Base-by-base conservation (phyloP, 164 flowering plant genomes). In the Vitis rupestris region DNA sequence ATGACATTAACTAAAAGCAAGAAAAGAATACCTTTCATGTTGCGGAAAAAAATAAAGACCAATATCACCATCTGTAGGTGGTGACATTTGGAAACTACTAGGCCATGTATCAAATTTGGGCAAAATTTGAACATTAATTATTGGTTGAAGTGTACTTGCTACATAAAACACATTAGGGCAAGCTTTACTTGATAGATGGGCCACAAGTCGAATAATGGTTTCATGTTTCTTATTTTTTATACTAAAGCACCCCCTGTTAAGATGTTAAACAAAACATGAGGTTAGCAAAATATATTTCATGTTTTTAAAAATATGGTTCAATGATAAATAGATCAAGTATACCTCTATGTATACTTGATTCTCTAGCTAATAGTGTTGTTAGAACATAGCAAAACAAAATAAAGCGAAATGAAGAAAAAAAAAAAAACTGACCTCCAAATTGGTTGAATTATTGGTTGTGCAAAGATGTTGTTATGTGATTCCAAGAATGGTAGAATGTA, bases 41-140 rank as follows among this genome's bases (percentile, higher is more conserved):
- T 67, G 67, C 3, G 80, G 72, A 61, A 78, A 74, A 59, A 81
- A 74, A 67, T 70, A 78, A 37, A 81, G 70, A 12, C 63, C 80
- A 9, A 78, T 74, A 30, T 63, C 52, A 9, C 69, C 66, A 65
- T 64, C 72, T 63, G 57, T 55, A 23, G 81, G 82, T 27, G 59
- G 50, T 59, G 65, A 15, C 16, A 10, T 69, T 51, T 19, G n/a
- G 49, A 79, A 79, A 12, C 59, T 63, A 23, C 49, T 61, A 2
- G 77, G 82, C 84, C 79, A 78, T 19, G 66, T 62, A 5, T 52
- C 71, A 48, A 65, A 16, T 44, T 61, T 78, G 0, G 79, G 75
- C 65, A 63, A 30, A 72, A 73, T 74, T 54, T 71, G 69, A 50
- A 70, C 50, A 31, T 31, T 10, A 51, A 81, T 71, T 37, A 65